phyloP scores from a whole-genome alignment of 768 basidiomycete species.

The Suillus occidentalis region DNA sequence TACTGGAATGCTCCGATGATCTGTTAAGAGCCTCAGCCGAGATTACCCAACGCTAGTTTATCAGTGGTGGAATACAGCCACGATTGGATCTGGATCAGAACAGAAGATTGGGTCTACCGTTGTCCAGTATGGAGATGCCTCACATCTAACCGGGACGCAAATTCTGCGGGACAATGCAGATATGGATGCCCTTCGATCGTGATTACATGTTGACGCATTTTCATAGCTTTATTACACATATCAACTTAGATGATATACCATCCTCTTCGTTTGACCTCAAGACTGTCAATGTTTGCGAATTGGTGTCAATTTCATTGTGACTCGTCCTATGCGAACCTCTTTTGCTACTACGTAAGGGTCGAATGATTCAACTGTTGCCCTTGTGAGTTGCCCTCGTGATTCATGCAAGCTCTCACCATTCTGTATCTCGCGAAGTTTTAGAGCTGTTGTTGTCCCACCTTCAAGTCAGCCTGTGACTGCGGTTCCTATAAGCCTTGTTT shows the following conservation, averaged over 20 bases:
- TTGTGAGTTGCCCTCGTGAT: not conserved
- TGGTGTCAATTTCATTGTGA: not conserved
- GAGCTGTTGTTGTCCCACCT: not conserved
- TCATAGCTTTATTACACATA: not conserved
- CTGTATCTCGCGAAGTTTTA: not conserved
- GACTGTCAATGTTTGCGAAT: not conserved
- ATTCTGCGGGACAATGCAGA: not conserved
- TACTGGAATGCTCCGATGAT: slow-evolving; percentile 36
- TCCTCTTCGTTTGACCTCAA: not conserved
- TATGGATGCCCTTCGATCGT: not conserved
- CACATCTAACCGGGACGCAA: not conserved
- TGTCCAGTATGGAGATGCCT: not conserved
- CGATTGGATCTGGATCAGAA: not conserved
- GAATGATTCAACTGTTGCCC: not conserved
- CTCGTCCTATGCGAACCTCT: not conserved
- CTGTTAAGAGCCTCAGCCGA: slow-evolving; percentile 26
- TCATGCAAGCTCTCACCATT: not conserved
- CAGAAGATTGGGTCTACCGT: not conserved
- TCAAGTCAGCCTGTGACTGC: not conserved
- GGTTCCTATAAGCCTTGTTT: not conserved
- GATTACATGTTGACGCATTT: not conserved
- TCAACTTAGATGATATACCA: not conserved
- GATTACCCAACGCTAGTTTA: slow-evolving; percentile 13
- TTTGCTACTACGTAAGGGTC: not conserved
- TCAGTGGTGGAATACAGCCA: not conserved